phyloP scores from a whole-genome alignment of 768 basidiomycete genomes.

The Podaxis sp. region DNA sequence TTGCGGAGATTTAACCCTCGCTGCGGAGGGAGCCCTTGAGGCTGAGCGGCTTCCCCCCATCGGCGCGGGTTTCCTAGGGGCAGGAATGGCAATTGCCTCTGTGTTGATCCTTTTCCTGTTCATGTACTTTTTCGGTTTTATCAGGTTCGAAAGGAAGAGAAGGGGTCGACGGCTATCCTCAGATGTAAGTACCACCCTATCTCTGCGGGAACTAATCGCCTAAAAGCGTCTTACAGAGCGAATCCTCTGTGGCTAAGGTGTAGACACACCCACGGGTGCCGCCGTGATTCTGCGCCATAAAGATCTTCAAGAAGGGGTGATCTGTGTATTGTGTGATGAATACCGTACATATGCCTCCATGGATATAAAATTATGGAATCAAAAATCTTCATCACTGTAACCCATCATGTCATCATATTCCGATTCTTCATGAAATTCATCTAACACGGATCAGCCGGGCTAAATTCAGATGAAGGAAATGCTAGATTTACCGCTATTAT shows the following conservation, averaged over 20 bases:
- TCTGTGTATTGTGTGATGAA: conserved; percentile 9
- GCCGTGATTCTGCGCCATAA: neutral
- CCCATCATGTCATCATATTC: conserved; percentile 44
- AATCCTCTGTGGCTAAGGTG: neutral
- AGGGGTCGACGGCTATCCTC: neutral
- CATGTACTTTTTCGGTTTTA: conserved; percentile 41
- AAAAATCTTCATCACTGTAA: conserved; percentile 28
- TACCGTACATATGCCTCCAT: conserved; percentile 9
- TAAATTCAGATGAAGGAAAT: conserved; percentile 6
- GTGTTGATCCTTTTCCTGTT: conserved; percentile 35
- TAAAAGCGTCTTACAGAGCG: neutral
- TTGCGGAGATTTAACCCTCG: conserved; percentile 48
- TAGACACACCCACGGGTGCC: neutral
- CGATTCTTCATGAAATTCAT: conserved; percentile 57
- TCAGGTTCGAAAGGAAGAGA: conserved; percentile 26
- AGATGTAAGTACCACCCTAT: neutral
- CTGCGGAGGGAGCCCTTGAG: conserved; percentile 28
- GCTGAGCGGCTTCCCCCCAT: conserved; percentile 35
- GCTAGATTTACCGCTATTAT: conserved; percentile 35
- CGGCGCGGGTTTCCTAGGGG: conserved; percentile 70
- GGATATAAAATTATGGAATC: neutral
- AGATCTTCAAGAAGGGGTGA: neutral
- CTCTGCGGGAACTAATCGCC: neutral
- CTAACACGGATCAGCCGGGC: conserved; percentile 29
- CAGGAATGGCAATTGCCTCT: conserved; percentile 50